Evolutionary conservation across 2,329 filamentous ascomycete genomes (phyloP).

Genomic region (Furcasterigmium sp.): DNA sequence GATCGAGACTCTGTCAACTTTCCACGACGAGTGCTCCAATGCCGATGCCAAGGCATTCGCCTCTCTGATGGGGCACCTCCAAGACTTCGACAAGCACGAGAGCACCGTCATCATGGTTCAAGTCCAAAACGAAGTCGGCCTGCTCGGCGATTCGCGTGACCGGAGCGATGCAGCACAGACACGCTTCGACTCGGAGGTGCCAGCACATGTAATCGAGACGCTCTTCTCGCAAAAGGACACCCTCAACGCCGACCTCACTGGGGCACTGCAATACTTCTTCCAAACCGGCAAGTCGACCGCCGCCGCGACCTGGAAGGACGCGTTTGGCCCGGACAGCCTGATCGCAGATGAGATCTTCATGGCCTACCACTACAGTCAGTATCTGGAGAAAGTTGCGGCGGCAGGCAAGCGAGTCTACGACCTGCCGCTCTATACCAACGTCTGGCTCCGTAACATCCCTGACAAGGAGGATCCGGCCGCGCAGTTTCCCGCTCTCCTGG

Average conservation of each 20-base stretch:
- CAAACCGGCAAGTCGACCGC: not conserved
- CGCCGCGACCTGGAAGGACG: not conserved
- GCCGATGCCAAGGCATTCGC: not conserved
- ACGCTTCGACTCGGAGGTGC: not conserved
- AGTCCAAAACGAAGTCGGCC: not conserved
- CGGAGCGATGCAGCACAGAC: not conserved
- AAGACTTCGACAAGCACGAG: not conserved
- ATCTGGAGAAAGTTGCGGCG: not conserved
- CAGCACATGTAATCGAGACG: not conserved
- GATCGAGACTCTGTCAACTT: not conserved
- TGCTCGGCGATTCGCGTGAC: not conserved
- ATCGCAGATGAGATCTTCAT: slow-evolving; percentile 1
- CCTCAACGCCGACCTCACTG: not conserved
- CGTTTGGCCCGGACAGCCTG: not conserved
- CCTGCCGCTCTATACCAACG: not conserved
- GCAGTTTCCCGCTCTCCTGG: slow-evolving; percentile 8
- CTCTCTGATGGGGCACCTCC: not conserved
- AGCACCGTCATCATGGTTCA: slow-evolving; percentile 4
- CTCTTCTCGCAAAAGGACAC: not conserved
- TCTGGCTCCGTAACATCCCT: slow-evolving; percentile 3
- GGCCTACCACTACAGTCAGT: not conserved
- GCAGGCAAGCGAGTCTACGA: not conserved
- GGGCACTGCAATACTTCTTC: not conserved
- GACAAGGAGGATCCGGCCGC: slow-evolving; percentile 10
- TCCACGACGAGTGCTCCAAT: not conserved